These are phyloP conservation scores for Hygrocybe punicea DNA, from an alignment of 768 basidiomycete genomes.

Conservation along the genomic window DNA sequence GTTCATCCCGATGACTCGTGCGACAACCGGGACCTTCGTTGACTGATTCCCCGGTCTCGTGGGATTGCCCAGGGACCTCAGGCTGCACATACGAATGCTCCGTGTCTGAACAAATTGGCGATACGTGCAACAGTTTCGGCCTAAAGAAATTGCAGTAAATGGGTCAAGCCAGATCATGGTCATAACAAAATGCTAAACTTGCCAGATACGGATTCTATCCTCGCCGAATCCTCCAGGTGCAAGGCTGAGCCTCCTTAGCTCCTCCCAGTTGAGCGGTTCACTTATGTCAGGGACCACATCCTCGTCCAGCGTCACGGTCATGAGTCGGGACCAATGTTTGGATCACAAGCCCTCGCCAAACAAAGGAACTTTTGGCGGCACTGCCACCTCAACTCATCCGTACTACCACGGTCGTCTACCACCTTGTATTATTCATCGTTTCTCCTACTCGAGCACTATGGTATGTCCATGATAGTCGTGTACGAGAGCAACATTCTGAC, in stretches of 20 bases:
- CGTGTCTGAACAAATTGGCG: not conserved
- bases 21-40: not conserved
- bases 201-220: slow-evolving; percentile 45
- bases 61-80: not conserved
- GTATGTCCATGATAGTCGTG: not conserved
- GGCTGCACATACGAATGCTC: not conserved
- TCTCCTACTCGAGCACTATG: not conserved
- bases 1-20: slow-evolving; percentile 67
- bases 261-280: slow-evolving; percentile 17
- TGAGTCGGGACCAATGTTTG: not conserved
- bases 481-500: not conserved
- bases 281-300: not conserved
- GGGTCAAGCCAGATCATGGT: not conserved
- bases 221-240: slow-evolving; percentile 47
- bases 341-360: not conserved
- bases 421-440: not conserved
- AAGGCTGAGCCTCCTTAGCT: slow-evolving; percentile 39
- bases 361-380: not conserved
- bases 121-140: slow-evolving; percentile 19
- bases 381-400: not conserved
- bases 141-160: not conserved
- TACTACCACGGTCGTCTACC: not conserved
- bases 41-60: not conserved
- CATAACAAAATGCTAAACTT: slow-evolving; percentile 8
- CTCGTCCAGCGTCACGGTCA: not conserved